A percentile compares a stretch with the other conserved stretches of the same genome.
Evolutionary conservation across 441 rosid species (phyloP).

Genomic region (Croton setiger): DNA sequence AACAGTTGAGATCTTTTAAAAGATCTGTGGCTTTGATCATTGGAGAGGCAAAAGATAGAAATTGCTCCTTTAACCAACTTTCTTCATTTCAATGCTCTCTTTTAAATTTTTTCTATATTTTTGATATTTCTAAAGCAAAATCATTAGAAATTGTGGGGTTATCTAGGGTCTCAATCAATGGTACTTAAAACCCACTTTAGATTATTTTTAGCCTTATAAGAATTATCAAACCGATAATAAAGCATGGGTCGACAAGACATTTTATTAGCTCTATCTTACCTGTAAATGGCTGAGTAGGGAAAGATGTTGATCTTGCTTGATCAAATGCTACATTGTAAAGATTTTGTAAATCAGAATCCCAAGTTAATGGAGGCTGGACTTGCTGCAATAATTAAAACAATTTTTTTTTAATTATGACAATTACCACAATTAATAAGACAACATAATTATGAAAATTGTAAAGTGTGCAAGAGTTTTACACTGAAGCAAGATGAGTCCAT

Average conservation of each 20-base stretch:
- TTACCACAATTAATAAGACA: background rate
- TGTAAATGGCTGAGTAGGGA: conserved; percentile 41
- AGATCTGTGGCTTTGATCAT: conserved; percentile 28
- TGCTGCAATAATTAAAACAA: conserved; percentile 37
- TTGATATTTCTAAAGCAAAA: conserved; percentile 23
- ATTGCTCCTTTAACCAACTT: conserved; percentile 27
- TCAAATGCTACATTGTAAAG: conserved; percentile 60
- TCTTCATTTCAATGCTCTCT: conserved; percentile 18
- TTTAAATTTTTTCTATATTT: background rate
- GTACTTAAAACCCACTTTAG: conserved; percentile 36
- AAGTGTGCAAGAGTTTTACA: conserved; percentile 33
- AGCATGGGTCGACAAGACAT: conserved; percentile 21
- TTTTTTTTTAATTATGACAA: conserved; percentile 10
- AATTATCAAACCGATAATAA: conserved; percentile 22
- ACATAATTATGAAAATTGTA: background rate
- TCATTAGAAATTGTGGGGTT: conserved; percentile 43
- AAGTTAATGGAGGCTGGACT: conserved; percentile 42
- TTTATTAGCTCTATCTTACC: conserved; percentile 32
- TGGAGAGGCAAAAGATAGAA: conserved; percentile 13
- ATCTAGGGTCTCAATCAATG: conserved; percentile 32
- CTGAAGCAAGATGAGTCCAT: conserved; percentile 45
- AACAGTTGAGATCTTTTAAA: conserved; percentile 15
- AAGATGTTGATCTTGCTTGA: conserved; percentile 41
- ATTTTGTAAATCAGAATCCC: conserved; percentile 71
- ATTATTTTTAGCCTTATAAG: conserved; percentile 21